Base-by-base conservation (phyloP, 2,329 filamentous ascomycete species). In the Aspergillus arachidicola region DNA sequence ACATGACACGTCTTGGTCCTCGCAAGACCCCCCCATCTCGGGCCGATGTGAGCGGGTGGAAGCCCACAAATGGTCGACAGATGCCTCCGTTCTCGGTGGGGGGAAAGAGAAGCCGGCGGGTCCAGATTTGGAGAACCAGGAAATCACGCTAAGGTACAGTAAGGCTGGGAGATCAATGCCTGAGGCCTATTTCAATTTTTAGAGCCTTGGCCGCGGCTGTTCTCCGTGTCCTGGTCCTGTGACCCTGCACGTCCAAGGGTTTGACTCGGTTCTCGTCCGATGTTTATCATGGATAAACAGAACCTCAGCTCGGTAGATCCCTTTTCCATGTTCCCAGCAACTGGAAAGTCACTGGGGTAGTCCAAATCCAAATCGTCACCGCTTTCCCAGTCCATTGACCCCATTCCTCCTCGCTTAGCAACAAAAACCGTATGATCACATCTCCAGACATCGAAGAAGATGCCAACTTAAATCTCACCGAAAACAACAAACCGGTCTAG, bases 41-140 rank as follows among this genome's bases (percentile, higher is more conserved):
- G 59, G 32, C 59, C 59, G 59, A 57, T 50, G 41, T 36, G 30
- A 43, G 30, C 41, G 56, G 41, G 36, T 41, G 34, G 54, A 41
- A 32, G 32, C 41, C 41, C 30, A 50, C 53, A n/a, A 56, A 56
- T 58, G 10, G 57, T 19, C 41, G 41, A 50, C 57, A 36, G 34
- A 23, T 53, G 59, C 41, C 50, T 50, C 59, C 41, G 59, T 57
- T 54, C 54, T 56, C 59, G 59, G 53, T 57, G 59, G 51, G 59
- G 59, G 53, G 34, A 51, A 26, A 19, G 30, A 23, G 48, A 41
- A 14, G n/a, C n/a, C 16, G 56, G 59, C 43, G 59, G 59, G 43
- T 57, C 59, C 38, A 34, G 59, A 23, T 23, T 61, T 61, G 59
- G 53, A 61, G 59, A 61, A 38, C 3, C 30, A 26, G 7, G 43